Conservation (phyloP, 1,284 basidiomycete species). For the Grifola frondosa region DNA sequence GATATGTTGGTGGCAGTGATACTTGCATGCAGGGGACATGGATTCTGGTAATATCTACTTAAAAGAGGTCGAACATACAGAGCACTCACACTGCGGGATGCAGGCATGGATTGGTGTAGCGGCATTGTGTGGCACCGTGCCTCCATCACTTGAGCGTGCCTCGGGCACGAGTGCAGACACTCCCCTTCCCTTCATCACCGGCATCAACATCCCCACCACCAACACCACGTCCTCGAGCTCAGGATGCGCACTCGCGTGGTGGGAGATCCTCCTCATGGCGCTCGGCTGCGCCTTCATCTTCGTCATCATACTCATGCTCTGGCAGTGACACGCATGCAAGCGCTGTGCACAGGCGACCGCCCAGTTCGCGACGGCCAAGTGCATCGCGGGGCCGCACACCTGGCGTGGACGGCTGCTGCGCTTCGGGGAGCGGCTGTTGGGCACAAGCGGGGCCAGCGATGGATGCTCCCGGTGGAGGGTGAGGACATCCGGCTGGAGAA, state of each 20-base stretch:
- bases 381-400: constrained; percentile 41
- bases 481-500: constrained; percentile 45
- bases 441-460: constrained; percentile 34
- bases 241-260: constrained; percentile 56
- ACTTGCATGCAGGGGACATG: too few species aligned
- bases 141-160: too few species aligned
- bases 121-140: too few species aligned
- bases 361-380: constrained; percentile 60
- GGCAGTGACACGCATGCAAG: constrained; percentile 67
- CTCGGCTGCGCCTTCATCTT: constrained; percentile 79
- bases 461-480: constrained; percentile 28
- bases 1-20: too few species aligned
- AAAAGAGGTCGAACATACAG: too few species aligned
- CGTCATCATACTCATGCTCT: constrained; percentile 59
- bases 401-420: constrained; percentile 58
- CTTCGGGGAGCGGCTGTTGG: constrained; percentile 61
- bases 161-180: constrained; percentile 44
- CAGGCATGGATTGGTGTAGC: too few species aligned
- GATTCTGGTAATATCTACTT: too few species aligned
- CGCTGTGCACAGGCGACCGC: constrained; percentile 64
- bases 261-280: constrained; percentile 80
- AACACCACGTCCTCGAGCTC: constrained; percentile 29
- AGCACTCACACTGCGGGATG: too few species aligned
- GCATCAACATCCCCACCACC: constrained; percentile 46
- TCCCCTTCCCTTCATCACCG: constrained; percentile 57